Percentiles rank a stretch among this genome's conserved stretches.
Conservation (phyloP, 768 basidiomycete genomes). For the Coprinopsis cinerea region DNA sequence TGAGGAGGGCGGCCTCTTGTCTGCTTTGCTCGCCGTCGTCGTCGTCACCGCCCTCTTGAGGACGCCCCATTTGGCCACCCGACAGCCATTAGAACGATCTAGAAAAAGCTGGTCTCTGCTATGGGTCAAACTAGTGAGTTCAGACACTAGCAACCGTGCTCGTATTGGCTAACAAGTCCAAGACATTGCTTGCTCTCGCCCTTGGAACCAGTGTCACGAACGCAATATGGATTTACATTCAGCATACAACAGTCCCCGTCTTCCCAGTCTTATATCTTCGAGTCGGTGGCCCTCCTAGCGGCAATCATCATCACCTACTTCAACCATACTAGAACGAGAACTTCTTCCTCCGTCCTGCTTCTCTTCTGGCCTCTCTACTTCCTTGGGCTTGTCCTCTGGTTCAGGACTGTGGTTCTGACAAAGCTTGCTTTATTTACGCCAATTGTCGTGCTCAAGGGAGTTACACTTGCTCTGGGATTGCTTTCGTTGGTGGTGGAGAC, state of each 20-base stretch:
- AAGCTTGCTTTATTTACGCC: conserved; percentile 26
- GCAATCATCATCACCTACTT: conserved; percentile 49
- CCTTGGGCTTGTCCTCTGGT: conserved; percentile 44
- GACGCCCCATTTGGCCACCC: conserved; percentile 24
- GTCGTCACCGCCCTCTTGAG: conserved; percentile 36
- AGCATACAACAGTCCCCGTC: conserved; percentile 34
- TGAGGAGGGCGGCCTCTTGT: conserved; percentile 65
- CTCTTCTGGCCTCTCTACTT: conserved; percentile 79
- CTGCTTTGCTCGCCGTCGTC: conserved; percentile 42
- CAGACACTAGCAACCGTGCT: background rate
- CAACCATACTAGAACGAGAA: conserved; percentile 66
- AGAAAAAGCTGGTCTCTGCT: conserved; percentile 47
- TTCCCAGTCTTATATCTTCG: conserved; percentile 48
- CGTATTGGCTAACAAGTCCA: conserved; percentile 1
- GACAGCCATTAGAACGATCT: conserved; percentile 27
- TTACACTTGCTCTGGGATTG: conserved; percentile 38
- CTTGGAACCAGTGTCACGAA: conserved; percentile 39
- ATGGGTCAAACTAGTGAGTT: conserved; percentile 61
- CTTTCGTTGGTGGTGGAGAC: conserved; percentile 62
- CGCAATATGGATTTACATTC: conserved; percentile 31
- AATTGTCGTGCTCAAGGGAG: conserved; percentile 40
- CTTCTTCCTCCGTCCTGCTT: conserved; percentile 67
- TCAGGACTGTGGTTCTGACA: conserved; percentile 45
- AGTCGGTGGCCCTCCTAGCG: conserved; percentile 46
- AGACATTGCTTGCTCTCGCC: conserved; percentile 48